phyloP scores from a whole-genome alignment of 179 eudicot species.

The Camellia oleifera region DNA sequence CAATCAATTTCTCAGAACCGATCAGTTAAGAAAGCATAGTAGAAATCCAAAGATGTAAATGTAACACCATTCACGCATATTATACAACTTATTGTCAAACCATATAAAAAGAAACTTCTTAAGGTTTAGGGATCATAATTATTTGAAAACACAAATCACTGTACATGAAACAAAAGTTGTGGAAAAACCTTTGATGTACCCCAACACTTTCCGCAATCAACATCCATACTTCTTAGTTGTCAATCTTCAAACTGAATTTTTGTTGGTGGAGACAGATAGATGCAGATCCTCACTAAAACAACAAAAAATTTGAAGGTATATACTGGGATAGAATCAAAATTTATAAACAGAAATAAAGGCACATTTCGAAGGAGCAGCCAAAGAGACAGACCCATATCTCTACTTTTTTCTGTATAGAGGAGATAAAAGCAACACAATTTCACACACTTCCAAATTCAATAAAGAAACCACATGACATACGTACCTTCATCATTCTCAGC shows the following conservation, averaged over 20 bases:
- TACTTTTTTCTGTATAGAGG: constrained; percentile 13
- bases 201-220: constrained; percentile 47
- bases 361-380: constrained; percentile 3
- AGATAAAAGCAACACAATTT: constrained; percentile 14
- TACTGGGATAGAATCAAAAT: not conserved
- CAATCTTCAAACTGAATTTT: constrained; percentile 21
- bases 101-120: constrained; percentile 8
- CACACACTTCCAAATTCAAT: constrained; percentile 29
- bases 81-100: not conserved
- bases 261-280: constrained; percentile 13
- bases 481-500: constrained; percentile 27
- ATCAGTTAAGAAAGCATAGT: not conserved
- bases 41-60: constrained; percentile 10
- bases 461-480: constrained; percentile 32
- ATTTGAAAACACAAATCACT: not conserved
- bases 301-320: constrained; percentile 11
- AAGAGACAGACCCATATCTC: constrained; percentile 24
- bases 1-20: constrained; percentile 7
- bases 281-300: constrained; percentile 19
- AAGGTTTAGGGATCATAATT: not conserved
- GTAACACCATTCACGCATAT: not conserved
- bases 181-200: constrained; percentile 34
- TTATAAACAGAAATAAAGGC: not conserved
- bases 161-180: not conserved
- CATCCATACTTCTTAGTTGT: constrained; percentile 46